phyloP scores from a whole-genome alignment of 2,329 filamentous ascomycete species.

The Blastomyces gilchristii region DNA sequence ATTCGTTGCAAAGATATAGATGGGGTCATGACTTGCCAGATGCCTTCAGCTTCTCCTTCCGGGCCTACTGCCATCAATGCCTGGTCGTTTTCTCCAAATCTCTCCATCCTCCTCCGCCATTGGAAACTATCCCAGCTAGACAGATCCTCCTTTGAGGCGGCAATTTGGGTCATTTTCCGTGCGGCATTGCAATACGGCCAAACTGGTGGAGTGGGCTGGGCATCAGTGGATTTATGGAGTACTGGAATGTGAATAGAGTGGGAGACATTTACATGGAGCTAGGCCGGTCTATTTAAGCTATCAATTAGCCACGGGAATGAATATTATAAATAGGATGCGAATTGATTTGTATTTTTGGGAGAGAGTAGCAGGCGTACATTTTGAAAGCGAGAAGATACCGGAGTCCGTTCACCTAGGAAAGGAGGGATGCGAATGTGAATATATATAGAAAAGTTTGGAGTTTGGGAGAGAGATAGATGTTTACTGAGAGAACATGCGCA shows the following conservation, averaged over 20 bases:
- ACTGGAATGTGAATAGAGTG: neutral
- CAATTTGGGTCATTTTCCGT: conserved; percentile 55
- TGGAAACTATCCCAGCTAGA: conserved; percentile 49
- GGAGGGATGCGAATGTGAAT: neutral
- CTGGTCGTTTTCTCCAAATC: conserved; percentile 61
- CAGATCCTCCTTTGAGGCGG: conserved; percentile 45
- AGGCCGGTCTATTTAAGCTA: conserved; percentile 36
- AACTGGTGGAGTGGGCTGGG: conserved; percentile 33
- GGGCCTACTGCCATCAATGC: conserved; percentile 60
- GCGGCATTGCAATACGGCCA: conserved; percentile 89
- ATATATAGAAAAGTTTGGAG: too few species aligned
- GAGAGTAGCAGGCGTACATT: conserved; percentile 42
- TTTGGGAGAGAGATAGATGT: too few species aligned
- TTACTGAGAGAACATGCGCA: too few species aligned
- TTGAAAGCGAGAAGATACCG: conserved; percentile 77
- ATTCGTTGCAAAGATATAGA: neutral
- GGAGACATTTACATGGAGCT: conserved; percentile 34
- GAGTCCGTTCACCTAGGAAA: conserved; percentile 57
- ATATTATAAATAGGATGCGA: too few species aligned
- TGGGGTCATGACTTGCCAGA: conserved; percentile 54
- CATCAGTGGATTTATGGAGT: neutral
- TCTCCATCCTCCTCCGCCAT: conserved; percentile 67
- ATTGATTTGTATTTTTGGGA: neutral
- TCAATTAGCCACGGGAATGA: conserved; percentile 16
- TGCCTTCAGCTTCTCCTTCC: conserved; percentile 58